These are phyloP conservation scores for Sinapis alba DNA, from an alignment of 441 rosid species.

Conservation along the genomic window DNA sequence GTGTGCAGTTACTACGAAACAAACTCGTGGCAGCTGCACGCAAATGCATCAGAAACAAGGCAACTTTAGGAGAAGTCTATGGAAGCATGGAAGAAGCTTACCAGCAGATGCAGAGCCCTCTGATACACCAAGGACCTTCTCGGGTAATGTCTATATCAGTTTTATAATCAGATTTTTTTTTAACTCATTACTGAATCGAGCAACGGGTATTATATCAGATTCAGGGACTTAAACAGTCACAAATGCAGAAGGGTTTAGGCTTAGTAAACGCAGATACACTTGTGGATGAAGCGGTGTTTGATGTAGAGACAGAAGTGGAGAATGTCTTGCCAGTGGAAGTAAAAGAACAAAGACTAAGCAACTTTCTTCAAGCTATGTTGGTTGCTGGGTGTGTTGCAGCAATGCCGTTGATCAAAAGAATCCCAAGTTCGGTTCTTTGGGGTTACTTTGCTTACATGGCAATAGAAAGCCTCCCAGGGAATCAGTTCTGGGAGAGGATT, in stretches of 20 bases:
- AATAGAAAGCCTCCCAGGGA: constrained; percentile 71
- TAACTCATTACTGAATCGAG: constrained; percentile 19
- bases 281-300: constrained; percentile 51
- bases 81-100: constrained; percentile 75
- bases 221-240: constrained; percentile 59
- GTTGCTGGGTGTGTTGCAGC: constrained; percentile 69
- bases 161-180: not conserved
- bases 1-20: constrained; percentile 57
- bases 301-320: constrained; percentile 66
- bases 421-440: constrained; percentile 74
- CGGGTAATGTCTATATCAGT: constrained; percentile 40
- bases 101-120: constrained; percentile 64
- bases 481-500: constrained; percentile 77
- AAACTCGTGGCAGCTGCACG: constrained; percentile 58
- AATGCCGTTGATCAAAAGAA: constrained; percentile 64
- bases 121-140: constrained; percentile 57
- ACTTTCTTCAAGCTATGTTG: constrained; percentile 65
- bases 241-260: constrained; percentile 52
- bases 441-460: constrained; percentile 80
- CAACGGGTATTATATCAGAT: constrained; percentile 11
- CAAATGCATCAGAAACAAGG: constrained; percentile 50
- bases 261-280: constrained; percentile 47
- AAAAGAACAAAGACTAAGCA: constrained; percentile 71
- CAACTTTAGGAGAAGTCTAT: constrained; percentile 57
- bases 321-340: constrained; percentile 66